Conservation (phyloP, 352 stramenopile species). For the Globisporangium parvum region DNA sequence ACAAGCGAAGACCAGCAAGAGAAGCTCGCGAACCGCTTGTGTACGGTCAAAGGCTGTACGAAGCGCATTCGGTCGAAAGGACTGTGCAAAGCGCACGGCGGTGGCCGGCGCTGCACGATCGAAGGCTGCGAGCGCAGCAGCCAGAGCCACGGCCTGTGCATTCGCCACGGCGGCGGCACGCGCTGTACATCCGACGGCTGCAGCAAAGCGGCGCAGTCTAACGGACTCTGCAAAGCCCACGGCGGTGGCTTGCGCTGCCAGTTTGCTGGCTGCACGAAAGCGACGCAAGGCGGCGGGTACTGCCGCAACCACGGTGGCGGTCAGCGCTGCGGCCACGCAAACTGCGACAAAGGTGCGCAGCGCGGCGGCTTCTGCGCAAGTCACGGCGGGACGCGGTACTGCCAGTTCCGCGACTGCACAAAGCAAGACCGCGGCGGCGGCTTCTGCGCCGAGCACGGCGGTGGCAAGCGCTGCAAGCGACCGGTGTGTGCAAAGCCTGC, state of each 20-base stretch:
- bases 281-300: conserved; percentile 10
- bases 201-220: conserved; percentile 14
- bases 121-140: conserved; percentile 9
- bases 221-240: conserved; percentile 13
- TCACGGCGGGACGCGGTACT: conserved; percentile 11
- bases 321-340: conserved; percentile 7
- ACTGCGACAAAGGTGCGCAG: conserved; percentile 12
- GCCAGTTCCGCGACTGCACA: conserved; percentile 44
- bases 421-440: conserved; percentile 86
- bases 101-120: conserved; percentile 8
- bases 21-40: conserved; percentile 9
- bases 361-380: conserved; percentile 12
- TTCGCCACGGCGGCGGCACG: conserved; percentile 14
- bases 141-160: conserved; percentile 13
- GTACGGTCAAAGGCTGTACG: conserved; percentile 1
- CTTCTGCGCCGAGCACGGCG: conserved; percentile 82
- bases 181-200: conserved; percentile 8
- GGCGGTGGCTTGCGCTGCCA: conserved; percentile 13
- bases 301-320: conserved; percentile 13
- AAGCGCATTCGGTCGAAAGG: conserved; percentile 13
- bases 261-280: conserved; percentile 6
- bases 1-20: conserved; percentile 7
- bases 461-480: conserved; percentile 69
- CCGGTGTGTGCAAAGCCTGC: conserved; percentile 7
- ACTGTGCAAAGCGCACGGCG: conserved; percentile 12